A percentile compares a stretch with the other conserved stretches of the same genome.
Conservation (phyloP, 73 alveolate genomes). For the Paramecium tetraurelia region DNA sequence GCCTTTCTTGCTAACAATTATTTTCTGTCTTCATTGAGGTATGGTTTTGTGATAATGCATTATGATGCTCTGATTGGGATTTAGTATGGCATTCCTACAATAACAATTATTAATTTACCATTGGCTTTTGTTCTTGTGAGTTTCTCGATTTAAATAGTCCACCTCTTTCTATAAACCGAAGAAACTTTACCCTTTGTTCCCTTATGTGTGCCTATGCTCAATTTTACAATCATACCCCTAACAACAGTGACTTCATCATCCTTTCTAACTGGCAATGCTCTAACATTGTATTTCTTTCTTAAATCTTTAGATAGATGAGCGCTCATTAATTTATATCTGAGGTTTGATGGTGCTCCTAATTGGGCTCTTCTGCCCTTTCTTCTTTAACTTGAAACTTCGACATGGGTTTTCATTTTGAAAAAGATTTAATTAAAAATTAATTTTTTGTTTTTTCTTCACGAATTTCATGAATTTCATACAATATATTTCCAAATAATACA, state of each 20-base stretch:
- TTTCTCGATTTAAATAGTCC: conserved; percentile 90
- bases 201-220: conserved; percentile 60
- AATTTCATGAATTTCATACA: background rate
- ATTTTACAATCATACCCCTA: conserved; percentile 53
- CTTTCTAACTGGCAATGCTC: conserved; percentile 94
- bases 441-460: background rate
- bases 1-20: conserved; percentile 59
- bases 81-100: conserved; percentile 49
- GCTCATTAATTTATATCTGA: conserved; percentile 90
- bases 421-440: conserved; percentile 25
- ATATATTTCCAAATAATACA: background rate
- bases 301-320: conserved; percentile 86
- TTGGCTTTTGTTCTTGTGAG: conserved; percentile 84
- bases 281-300: conserved; percentile 82
- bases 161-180: conserved; percentile 92
- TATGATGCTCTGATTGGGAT: conserved; percentile 60
- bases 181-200: conserved; percentile 93
- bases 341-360: conserved; percentile 90
- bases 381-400: conserved; percentile 81
- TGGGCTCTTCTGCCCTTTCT: conserved; percentile 91
- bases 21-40: conserved; percentile 53
- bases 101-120: background rate
- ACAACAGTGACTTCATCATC: conserved; percentile 85
- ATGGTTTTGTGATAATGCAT: conserved; percentile 52
- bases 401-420: conserved; percentile 51